Conservation (phyloP, 495 filamentous ascomycete genomes). For the Alectoria sarmentosa region DNA sequence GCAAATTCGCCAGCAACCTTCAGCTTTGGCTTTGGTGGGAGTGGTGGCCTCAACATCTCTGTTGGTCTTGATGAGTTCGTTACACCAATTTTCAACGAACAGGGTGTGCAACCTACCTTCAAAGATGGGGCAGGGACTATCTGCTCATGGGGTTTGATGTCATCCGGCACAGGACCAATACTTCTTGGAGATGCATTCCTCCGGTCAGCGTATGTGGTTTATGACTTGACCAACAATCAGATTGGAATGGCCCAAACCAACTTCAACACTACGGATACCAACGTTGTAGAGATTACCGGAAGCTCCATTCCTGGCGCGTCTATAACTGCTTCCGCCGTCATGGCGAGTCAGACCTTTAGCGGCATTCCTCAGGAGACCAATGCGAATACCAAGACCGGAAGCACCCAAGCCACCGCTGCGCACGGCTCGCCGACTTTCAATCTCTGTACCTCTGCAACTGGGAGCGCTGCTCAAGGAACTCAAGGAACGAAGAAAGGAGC, state of each 20-base stretch:
- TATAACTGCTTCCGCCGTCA: constrained; percentile 51
- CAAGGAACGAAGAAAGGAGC: constrained; percentile 15
- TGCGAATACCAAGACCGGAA: constrained; percentile 25
- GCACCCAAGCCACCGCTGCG: constrained; percentile 5
- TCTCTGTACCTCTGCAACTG: constrained; percentile 12
- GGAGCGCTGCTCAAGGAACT: too few species aligned
- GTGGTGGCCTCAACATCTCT: constrained; percentile 47
- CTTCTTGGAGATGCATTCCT: constrained; percentile 86
- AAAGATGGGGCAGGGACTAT: constrained; percentile 46
- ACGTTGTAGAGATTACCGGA: constrained; percentile 63
- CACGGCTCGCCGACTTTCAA: constrained; percentile 18
- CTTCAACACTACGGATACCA: constrained; percentile 58
- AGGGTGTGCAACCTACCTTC: constrained; percentile 45
- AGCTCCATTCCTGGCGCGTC: constrained; percentile 61
- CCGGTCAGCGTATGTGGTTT: constrained; percentile 84
- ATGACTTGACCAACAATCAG: constrained; percentile 74
- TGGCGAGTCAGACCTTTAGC: constrained; percentile 30
- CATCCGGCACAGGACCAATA: constrained; percentile 50
- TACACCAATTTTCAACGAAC: constrained; percentile 43
- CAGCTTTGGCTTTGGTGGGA: constrained; percentile 55
- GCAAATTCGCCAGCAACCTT: constrained; percentile 47
- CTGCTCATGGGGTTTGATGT: constrained; percentile 62
- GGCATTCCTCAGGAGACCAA: constrained; percentile 20
- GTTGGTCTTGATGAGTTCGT: constrained; percentile 63
- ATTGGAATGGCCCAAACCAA: constrained; percentile 73